Conservation (phyloP, 2,329 filamentous ascomycete genomes). For the Fusarium sambucinum region DNA sequence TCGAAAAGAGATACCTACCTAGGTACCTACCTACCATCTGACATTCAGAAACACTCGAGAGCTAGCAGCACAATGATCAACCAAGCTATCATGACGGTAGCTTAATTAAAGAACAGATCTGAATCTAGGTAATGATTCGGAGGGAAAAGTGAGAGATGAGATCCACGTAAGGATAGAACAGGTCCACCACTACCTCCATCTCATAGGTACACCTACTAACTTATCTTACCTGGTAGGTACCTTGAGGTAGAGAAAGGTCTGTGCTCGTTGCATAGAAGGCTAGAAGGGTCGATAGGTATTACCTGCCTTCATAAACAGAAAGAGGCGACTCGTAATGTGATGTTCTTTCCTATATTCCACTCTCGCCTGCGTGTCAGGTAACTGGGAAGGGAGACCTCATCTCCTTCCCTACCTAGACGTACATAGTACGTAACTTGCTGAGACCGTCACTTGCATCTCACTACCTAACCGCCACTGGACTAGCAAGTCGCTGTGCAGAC, state of each 20-base stretch:
- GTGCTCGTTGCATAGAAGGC: not conserved
- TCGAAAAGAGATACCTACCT: not conserved
- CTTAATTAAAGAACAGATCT: not conserved
- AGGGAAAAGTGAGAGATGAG: not conserved
- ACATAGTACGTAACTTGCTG: no score
- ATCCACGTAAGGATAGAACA: not conserved
- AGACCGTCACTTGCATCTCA: slow-evolving; percentile 17
- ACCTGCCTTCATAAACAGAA: not conserved
- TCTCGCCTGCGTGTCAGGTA: not conserved
- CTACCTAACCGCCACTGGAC: not conserved
- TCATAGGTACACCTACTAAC: not conserved
- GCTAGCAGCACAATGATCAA: slow-evolving; percentile 7
- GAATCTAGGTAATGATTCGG: not conserved
- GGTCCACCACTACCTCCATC: not conserved
- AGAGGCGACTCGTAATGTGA: not conserved
- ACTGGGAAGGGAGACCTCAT: not conserved
- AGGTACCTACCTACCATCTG: slow-evolving; percentile 2
- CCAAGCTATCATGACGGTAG: not conserved
- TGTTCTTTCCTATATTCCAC: not conserved
- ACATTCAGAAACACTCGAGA: slow-evolving; percentile 1
- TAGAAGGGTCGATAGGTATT: no score
- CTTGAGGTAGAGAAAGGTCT: no score
- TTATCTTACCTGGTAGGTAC: no score
- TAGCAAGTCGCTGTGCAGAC: not conserved
- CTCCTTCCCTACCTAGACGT: no score